Conservation (phyloP, 2,329 filamentous ascomycete species). For the Ascochyta rabiei region DNA sequence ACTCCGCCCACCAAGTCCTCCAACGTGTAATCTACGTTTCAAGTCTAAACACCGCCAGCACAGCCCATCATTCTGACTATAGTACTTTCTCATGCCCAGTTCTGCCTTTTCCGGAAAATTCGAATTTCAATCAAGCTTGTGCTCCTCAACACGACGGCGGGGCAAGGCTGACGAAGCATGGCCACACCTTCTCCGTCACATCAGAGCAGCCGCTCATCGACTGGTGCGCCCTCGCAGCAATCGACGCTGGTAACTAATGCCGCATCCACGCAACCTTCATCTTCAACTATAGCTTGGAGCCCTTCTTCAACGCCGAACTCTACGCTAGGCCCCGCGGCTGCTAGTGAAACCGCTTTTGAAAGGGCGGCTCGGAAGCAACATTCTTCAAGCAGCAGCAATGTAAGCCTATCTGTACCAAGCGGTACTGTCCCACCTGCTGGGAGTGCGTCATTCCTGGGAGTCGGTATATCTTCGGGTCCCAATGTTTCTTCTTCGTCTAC, state of each 20-base stretch:
- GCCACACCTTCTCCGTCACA: conserved; percentile 1
- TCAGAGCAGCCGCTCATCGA: conserved; percentile 20
- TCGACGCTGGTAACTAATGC: conserved; percentile 11
- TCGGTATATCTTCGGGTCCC: not conserved
- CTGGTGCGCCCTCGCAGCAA: conserved; percentile 20
- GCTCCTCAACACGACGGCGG: too few relatives aligned
- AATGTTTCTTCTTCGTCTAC: not conserved
- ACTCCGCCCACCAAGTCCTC: conserved; percentile 10
- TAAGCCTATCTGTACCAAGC: not conserved
- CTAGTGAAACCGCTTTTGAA: not conserved
- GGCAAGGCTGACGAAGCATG: not conserved
- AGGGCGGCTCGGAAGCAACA: not conserved
- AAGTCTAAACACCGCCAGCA: not conserved
- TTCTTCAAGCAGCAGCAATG: not conserved
- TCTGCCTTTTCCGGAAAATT: not conserved
- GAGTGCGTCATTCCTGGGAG: not conserved
- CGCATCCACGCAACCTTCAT: not conserved
- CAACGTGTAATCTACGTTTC: not conserved
- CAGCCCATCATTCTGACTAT: not conserved
- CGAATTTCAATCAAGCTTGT: too few relatives aligned
- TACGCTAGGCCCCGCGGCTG: not conserved
- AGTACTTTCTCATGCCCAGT: not conserved
- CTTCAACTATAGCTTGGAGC: conserved; percentile 15
- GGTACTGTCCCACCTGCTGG: not conserved
- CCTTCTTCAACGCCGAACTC: not conserved